phyloP scores from a whole-genome alignment of 2,329 filamentous ascomycete species.

The Fusarium sp. region DNA sequence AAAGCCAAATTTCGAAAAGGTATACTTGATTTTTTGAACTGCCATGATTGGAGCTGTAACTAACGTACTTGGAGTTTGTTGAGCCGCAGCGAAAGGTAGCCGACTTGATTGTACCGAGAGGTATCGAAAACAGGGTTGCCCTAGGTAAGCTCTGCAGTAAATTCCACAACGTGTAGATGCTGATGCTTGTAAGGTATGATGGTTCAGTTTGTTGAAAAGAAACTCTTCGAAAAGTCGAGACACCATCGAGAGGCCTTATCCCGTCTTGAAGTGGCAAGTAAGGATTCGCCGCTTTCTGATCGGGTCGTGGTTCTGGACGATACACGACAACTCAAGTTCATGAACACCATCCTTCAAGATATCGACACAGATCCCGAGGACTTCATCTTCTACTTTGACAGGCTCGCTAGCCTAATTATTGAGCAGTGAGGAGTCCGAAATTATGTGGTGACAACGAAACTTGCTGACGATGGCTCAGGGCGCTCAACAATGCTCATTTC shows the following conservation, averaged over 20 bases:
- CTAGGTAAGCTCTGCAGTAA: constrained; percentile 65
- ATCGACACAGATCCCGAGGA: constrained; percentile 83
- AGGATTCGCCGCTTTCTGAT: constrained; percentile 75
- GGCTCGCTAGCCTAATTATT: constrained; percentile 83
- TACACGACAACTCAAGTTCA: constrained; percentile 82
- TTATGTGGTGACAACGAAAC: background rate
- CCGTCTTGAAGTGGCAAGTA: constrained; percentile 75
- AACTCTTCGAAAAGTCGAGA: constrained; percentile 84
- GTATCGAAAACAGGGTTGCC: constrained; percentile 92
- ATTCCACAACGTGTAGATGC: background rate
- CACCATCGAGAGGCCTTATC: constrained; percentile 82
- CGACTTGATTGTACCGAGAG: constrained; percentile 94
- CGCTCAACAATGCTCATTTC: constrained; percentile 80
- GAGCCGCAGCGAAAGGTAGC: constrained; percentile 90
- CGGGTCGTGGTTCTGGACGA: constrained; percentile 79
- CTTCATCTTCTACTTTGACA: constrained; percentile 97
- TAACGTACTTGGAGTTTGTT: constrained; percentile 68
- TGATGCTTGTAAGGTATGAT: constrained; percentile 74
- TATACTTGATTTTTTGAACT: constrained; percentile 36
- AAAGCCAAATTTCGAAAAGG: constrained; percentile 93
- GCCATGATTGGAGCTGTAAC: background rate
- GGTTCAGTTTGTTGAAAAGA: constrained; percentile 89
- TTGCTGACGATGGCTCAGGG: constrained; percentile 56
- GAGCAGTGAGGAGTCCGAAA: constrained; percentile 66
- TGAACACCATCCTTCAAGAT: constrained; percentile 90